These are phyloP conservation scores for Beta vulgaris DNA, from an alignment of 148 eudicot species.

Conservation along the genomic window DNA sequence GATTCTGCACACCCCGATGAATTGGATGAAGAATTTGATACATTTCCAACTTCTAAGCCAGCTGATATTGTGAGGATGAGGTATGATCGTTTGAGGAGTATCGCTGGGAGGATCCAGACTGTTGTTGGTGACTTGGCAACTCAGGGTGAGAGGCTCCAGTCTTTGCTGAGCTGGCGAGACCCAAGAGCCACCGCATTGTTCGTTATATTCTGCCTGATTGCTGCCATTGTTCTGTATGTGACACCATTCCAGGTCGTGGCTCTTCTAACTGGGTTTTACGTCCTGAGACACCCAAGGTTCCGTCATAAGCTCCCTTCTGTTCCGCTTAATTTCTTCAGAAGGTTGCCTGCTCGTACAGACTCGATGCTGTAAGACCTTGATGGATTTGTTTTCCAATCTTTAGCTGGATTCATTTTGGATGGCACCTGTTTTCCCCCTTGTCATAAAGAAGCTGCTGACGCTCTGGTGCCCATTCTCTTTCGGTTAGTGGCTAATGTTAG, in stretches of 20 bases:
- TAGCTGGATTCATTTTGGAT: conserved; percentile 17
- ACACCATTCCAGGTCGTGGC: conserved; percentile 61
- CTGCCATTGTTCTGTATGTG: conserved; percentile 52
- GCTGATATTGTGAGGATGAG: conserved; percentile 54
- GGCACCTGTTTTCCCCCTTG: conserved; percentile 7
- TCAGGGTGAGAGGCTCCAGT: conserved; percentile 62
- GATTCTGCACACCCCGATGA: conserved; percentile 60
- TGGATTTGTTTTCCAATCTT: conserved; percentile 8
- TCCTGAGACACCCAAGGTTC: conserved; percentile 63
- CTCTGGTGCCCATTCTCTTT: conserved; percentile 18
- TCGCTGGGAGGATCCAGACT: conserved; percentile 59
- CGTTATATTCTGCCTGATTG: conserved; percentile 54
- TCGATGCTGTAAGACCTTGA: conserved; percentile 42
- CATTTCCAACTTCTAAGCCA: conserved; percentile 54
- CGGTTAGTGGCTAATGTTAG: conserved; percentile 23
- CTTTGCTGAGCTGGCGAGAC: conserved; percentile 61
- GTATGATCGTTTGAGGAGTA: conserved; percentile 59
- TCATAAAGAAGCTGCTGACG: conserved; percentile 13
- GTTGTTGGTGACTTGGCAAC: conserved; percentile 65
- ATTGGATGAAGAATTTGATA: conserved; percentile 57
- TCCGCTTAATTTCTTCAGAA: conserved; percentile 60
- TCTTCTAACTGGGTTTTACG: conserved; percentile 47
- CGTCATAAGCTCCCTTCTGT: conserved; percentile 60
- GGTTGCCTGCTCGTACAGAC: conserved; percentile 64
- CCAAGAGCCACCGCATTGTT: conserved; percentile 62